Conservation (phyloP, 2,329 filamentous ascomycete genomes). For the Myotisia sp. region DNA sequence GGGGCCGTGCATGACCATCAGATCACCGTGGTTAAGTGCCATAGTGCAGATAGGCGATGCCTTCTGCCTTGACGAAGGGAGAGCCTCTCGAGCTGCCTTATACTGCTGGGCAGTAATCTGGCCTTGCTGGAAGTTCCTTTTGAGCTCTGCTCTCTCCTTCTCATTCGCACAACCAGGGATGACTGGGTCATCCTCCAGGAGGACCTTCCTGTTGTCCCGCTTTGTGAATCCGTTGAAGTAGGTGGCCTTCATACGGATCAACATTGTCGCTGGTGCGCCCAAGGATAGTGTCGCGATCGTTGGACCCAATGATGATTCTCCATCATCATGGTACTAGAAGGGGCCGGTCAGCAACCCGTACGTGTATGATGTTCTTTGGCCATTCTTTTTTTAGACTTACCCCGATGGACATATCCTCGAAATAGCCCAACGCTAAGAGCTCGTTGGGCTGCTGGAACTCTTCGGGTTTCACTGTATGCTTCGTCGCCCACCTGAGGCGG, state of each 20-base stretch:
- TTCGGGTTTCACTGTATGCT: conserved; percentile 23
- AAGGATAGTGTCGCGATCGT: conserved; percentile 43
- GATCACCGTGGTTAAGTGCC: conserved; percentile 41
- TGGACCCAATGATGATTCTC: conserved; percentile 41
- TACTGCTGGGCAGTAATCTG: conserved; percentile 16
- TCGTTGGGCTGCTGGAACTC: conserved; percentile 38
- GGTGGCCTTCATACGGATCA: conserved; percentile 40
- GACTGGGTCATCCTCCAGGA: conserved; percentile 17
- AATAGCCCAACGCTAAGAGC: conserved; percentile 41
- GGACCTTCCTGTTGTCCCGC: conserved; percentile 1
- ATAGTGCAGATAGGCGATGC: conserved; percentile 28
- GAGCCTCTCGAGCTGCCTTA: conserved; percentile 14
- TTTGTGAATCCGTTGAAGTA: conserved; percentile 26
- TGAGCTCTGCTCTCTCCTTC: conserved; percentile 16
- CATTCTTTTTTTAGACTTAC: conserved; percentile 25
- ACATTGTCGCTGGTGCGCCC: conserved; percentile 40
- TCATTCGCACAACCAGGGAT: conserved; percentile 19
- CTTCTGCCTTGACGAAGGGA: conserved; percentile 18
- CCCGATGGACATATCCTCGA: conserved; percentile 41
- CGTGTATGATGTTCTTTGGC: no score
- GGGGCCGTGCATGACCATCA: conserved; percentile 44
- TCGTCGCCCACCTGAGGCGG: conserved; percentile 40
- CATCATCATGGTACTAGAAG: conserved; percentile 45
- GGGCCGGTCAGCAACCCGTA: no score
- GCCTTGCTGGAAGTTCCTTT: conserved; percentile 11